Evolutionary conservation across 2,329 filamentous ascomycete species (phyloP), one percentile per base, ranked within the genome.

Genomic region (Cytospora piceae): DNA sequence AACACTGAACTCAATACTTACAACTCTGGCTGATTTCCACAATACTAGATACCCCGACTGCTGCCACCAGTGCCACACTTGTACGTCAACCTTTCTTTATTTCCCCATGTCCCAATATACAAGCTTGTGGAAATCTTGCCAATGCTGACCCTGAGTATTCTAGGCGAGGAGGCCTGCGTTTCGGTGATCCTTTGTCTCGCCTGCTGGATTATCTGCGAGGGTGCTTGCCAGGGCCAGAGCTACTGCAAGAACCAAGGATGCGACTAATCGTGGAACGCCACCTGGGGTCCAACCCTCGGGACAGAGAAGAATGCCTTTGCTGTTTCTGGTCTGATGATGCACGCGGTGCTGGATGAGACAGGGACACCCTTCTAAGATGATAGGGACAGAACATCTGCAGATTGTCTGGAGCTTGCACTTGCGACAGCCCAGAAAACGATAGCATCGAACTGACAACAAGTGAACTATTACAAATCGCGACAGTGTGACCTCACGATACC

Each of bases 11-110:
- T 7, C 8, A 37, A 0, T 20, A 37, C 27, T 37, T 7, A 9
- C 29, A 8, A 32, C 53, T 57, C 29, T 46, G 8, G 42, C 42
- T 46, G 20, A 46, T 8, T 55, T 14, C 15, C 37, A 9, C 7
- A 20, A 34, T 27, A 29, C 32, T 20, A 63, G 60, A 11, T 63
- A 63, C 14, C 60, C 60, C 27, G 14, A 31, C 17, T 63, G 60
- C 42, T 63, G 60, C 31, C 24, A 63, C 4, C 17, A 32, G n/a
- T 63, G 60, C 39, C 60, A 63, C 39, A 51, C 32, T 9, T 63
- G 60, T 49, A 49, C 7, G 46, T 49, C 11, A 15, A 0, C n/a
- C 4, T n/a, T n/a, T 17, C 7, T 22, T 22, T 11, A 22, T 9
- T 11, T 2, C 6, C 42, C 42, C 20, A 46, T 5, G 1, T 20